Evolutionary conservation across 331 rosid genomes (phyloP).

Genomic region (Malus hybrid): DNA sequence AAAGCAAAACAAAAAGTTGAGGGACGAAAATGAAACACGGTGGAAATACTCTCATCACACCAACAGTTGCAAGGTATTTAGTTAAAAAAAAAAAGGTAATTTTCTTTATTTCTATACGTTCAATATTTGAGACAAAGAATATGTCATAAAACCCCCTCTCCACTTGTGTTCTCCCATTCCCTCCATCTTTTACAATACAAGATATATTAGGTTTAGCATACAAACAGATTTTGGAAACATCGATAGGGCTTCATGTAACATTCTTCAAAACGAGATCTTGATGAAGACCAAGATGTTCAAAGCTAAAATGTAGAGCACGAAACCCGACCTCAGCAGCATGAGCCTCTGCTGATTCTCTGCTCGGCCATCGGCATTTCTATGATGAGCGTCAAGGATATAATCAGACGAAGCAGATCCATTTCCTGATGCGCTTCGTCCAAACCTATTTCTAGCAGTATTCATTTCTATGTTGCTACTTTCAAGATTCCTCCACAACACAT

Average conservation of each 20-base stretch:
- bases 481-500: slow-evolving; percentile 48
- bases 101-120: not conserved
- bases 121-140: not conserved
- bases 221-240: not conserved
- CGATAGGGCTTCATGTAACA: not conserved
- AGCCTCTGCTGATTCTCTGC: slow-evolving; percentile 72
- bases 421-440: slow-evolving; percentile 42
- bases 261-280: slow-evolving; percentile 59
- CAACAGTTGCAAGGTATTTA: no score
- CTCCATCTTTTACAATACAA: not conserved
- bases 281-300: slow-evolving; percentile 70
- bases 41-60: no score
- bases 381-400: slow-evolving; percentile 45
- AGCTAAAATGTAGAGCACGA: slow-evolving; percentile 83
- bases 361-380: slow-evolving; percentile 54
- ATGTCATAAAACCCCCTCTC: not conserved
- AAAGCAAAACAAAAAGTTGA: no score
- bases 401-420: slow-evolving; percentile 47
- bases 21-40: no score
- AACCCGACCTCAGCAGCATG: slow-evolving; percentile 76
- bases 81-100: not conserved
- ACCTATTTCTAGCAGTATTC: slow-evolving; percentile 55
- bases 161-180: no score
- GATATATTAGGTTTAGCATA: not conserved
- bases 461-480: slow-evolving; percentile 46